These are phyloP conservation scores for Urtica urens DNA, from an alignment of 306 rosid species.

Conservation along the genomic window DNA sequence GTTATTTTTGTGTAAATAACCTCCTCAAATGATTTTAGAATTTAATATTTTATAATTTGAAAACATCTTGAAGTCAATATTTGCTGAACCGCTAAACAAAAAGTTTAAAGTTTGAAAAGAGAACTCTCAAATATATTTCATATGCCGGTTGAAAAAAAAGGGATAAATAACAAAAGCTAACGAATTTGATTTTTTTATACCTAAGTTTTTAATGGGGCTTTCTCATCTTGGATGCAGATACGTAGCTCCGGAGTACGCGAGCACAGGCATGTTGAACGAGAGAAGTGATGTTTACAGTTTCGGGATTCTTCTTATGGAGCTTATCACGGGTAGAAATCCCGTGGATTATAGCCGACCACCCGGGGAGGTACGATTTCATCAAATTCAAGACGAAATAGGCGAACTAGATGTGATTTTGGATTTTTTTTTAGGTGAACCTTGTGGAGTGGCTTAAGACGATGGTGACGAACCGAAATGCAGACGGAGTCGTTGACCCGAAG, in stretches of 20 bases:
- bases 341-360: slow-evolving; percentile 46
- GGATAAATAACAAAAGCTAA: no score
- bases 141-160: no score
- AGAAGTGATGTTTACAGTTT: slow-evolving; percentile 55
- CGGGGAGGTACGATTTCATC: slow-evolving; percentile 36
- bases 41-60: no score
- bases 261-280: slow-evolving; percentile 59
- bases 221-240: no score
- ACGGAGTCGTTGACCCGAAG: slow-evolving; percentile 46
- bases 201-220: no score
- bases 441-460: slow-evolving; percentile 55
- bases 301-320: slow-evolving; percentile 53
- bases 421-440: slow-evolving; percentile 37
- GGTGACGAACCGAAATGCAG: slow-evolving; percentile 47
- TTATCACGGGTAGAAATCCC: slow-evolving; percentile 52
- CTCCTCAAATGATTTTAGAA: no score
- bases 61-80: no score
- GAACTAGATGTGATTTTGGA: background rate
- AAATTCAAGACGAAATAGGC: background rate
- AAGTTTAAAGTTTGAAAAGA: no score
- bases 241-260: slow-evolving; percentile 63
- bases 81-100: no score
- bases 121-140: no score
- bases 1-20: no score
- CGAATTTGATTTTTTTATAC: no score